These are phyloP conservation scores for Obba rivulosa DNA, from an alignment of 768 basidiomycete species.

Conservation along the genomic window DNA sequence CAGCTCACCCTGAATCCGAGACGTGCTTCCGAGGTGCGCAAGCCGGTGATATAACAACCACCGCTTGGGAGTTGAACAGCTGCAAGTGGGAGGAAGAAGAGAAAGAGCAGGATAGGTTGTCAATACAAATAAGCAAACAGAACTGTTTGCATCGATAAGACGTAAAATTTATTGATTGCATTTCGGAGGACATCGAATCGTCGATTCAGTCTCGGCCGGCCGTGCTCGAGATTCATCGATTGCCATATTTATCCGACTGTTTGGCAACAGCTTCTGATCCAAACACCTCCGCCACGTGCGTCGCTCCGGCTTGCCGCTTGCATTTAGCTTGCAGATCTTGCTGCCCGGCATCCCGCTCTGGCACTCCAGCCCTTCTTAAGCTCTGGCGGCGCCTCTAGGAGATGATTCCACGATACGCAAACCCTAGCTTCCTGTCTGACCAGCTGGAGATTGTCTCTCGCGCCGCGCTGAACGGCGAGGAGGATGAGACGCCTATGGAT, in stretches of 20 bases:
- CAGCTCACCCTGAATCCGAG: too few relatives aligned
- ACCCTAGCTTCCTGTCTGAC: conserved; percentile 1
- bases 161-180: too few relatives aligned
- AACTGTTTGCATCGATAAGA: conserved; percentile 7
- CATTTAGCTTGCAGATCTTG: not conserved
- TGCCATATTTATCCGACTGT: not conserved
- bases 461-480: not conserved
- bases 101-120: too few relatives aligned
- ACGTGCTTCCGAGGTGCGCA: too few relatives aligned
- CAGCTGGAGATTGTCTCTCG: not conserved
- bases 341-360: not conserved
- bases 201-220: too few relatives aligned
- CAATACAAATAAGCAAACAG: not conserved
- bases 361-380: not conserved
- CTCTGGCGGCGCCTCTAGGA: not conserved
- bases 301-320: not conserved
- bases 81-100: not conserved
- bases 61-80: too few relatives aligned
- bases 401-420: conserved; percentile 3
- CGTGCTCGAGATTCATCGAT: too few relatives aligned
- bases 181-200: too few relatives aligned
- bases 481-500: not conserved
- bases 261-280: conserved; percentile 1
- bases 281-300: conserved; percentile 1
- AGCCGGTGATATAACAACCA: too few relatives aligned